Percentiles rank a stretch among this genome's conserved stretches.
phyloP scores from a whole-genome alignment of 139 green algal genomes.

The Dunaliella sp. region DNA sequence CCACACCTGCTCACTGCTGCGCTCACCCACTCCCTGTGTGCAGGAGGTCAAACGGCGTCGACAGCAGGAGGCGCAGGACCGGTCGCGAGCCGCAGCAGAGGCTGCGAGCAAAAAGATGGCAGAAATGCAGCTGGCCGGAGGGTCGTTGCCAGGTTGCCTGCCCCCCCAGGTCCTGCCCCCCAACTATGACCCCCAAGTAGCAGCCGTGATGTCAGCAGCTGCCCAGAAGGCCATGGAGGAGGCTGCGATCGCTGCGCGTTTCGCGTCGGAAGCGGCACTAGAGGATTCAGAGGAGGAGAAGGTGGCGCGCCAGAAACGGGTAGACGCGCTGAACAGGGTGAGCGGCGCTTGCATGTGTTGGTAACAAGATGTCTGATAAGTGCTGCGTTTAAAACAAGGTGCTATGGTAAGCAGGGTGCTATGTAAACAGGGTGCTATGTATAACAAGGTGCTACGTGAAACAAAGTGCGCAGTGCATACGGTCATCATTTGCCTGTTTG shows the following conservation, averaged over 20 bases:
- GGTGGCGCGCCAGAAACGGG: constrained; percentile 18
- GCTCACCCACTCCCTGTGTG: too few species aligned
- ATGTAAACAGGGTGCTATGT: too few species aligned
- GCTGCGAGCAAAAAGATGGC: constrained; percentile 32
- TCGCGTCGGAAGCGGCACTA: not conserved
- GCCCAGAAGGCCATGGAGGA: constrained; percentile 14
- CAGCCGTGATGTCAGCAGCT: not conserved
- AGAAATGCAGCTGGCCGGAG: constrained; percentile 27
- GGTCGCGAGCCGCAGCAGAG: constrained; percentile 35
- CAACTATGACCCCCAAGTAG: not conserved
- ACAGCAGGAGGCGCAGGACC: constrained; percentile 43
- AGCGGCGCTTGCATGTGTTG: too few species aligned
- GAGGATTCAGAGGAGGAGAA: constrained; percentile 33
- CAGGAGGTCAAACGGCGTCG: constrained; percentile 55
- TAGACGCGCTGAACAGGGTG: constrained; percentile 22
- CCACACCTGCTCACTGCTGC: too few species aligned
- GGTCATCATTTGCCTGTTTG: too few species aligned
- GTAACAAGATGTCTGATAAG: too few species aligned
- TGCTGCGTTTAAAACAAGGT: too few species aligned
- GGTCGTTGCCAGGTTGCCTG: not conserved
- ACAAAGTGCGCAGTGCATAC: too few species aligned
- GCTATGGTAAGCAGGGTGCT: too few species aligned
- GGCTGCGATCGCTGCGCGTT: constrained; percentile 5
- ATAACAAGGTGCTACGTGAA: too few species aligned
- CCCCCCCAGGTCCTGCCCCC: not conserved